These are phyloP conservation scores for Herpotrichia juniperi DNA, from an alignment of 2,329 filamentous ascomycete genomes.

Conservation along the genomic window DNA sequence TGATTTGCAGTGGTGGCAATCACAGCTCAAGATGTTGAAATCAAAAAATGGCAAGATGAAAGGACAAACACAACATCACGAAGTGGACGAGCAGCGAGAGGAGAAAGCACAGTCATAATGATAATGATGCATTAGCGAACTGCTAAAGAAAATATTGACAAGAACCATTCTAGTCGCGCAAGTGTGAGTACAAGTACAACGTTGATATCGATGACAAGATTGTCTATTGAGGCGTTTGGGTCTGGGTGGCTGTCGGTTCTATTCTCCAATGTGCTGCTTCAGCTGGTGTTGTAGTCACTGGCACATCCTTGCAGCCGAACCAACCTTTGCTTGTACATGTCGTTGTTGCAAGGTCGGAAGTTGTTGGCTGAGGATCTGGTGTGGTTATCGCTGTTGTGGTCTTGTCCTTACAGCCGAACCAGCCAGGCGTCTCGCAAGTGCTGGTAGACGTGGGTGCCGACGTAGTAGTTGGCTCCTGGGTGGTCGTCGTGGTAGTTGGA, in stretches of 20 bases:
- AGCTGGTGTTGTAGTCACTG: conserved; percentile 31
- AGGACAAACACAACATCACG: conserved; percentile 1
- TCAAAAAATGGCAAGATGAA: not conserved
- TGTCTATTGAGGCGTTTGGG: conserved; percentile 20
- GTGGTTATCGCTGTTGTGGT: conserved; percentile 28
- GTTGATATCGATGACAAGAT: not conserved
- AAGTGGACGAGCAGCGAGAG: not conserved
- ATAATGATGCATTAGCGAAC: not conserved
- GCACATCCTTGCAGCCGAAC: conserved; percentile 41
- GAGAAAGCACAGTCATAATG: not conserved
- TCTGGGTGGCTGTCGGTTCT: conserved; percentile 31
- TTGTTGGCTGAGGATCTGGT: conserved; percentile 1
- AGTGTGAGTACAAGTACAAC: not conserved
- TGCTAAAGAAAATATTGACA: not conserved
- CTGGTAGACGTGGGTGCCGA: conserved; percentile 25
- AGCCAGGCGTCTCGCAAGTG: conserved; percentile 43
- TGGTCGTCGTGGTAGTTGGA: conserved; percentile 31
- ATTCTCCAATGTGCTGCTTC: conserved; percentile 32
- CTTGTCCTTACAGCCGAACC: conserved; percentile 46
- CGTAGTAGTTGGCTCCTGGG: conserved; percentile 20
- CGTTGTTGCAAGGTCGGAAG: conserved; percentile 26
- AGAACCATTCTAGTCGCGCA: not conserved
- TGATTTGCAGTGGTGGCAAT: not conserved
- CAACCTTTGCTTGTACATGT: conserved; percentile 43
- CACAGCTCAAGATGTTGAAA: not conserved